Conservation (phyloP, 768 basidiomycete genomes). For the Chalciporus piperatus region DNA sequence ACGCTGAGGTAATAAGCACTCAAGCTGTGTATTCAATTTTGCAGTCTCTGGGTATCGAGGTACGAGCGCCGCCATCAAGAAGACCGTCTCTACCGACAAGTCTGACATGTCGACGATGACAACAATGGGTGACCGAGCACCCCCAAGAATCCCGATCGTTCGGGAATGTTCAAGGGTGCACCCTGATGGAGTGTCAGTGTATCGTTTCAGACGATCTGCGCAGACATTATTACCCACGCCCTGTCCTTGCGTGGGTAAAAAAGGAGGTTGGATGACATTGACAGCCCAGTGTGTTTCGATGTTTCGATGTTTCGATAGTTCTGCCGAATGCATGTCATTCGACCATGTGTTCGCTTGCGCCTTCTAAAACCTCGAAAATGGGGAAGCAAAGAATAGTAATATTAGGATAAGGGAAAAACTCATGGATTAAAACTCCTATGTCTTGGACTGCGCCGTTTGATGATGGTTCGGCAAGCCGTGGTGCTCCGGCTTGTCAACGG, state of each 20-base stretch:
- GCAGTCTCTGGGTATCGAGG: neutral
- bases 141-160: neutral
- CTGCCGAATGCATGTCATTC: conserved; percentile 14
- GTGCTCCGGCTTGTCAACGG: neutral
- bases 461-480: neutral
- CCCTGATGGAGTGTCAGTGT: neutral
- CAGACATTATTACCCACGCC: neutral
- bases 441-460: neutral
- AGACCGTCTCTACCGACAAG: neutral
- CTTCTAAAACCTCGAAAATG: neutral
- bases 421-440: too few relatives aligned
- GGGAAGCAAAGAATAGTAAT: neutral
- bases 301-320: conserved; percentile 13
- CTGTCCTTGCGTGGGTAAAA: conserved; percentile 9
- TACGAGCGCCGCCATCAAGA: neutral
- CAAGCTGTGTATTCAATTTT: too few relatives aligned
- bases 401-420: neutral
- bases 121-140: neutral
- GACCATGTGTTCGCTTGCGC: conserved; percentile 3
- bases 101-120: too few relatives aligned
- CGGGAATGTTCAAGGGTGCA: neutral
- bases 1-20: too few relatives aligned
- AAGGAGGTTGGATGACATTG: neutral
- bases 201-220: too few relatives aligned
- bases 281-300: neutral